A percentile compares a stretch with the other conserved stretches of the same genome.
Conservation (phyloP, 73 alveolate species). For the Uronychia binucleata region DNA sequence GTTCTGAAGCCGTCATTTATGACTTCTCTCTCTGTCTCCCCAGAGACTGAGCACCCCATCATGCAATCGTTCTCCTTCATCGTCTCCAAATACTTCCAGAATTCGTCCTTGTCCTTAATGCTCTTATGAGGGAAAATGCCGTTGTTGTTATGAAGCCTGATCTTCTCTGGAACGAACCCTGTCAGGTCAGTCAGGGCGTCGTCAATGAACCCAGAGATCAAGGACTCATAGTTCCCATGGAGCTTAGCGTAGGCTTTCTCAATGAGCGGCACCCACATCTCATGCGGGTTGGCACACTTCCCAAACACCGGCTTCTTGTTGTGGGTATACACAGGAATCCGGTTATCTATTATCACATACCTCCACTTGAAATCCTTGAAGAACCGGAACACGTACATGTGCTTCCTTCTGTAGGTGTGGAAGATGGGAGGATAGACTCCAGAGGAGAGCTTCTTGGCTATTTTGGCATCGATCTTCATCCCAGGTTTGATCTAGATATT, state of each 20-base stretch:
- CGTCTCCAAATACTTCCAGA: constrained; percentile 60
- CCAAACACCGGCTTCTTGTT: constrained; percentile 83
- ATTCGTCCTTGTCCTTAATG: constrained; percentile 66
- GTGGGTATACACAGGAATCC: constrained; percentile 77
- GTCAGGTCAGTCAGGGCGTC: constrained; percentile 97
- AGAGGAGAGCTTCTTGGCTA: constrained; percentile 66
- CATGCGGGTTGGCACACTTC: constrained; percentile 81
- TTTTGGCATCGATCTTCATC: constrained; percentile 65
- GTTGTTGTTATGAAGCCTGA: constrained; percentile 61
- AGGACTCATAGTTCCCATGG: constrained; percentile 91
- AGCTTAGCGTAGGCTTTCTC: constrained; percentile 99
- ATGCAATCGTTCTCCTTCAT: constrained; percentile 71
- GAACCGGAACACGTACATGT: constrained; percentile 94
- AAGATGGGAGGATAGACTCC: constrained; percentile 99
- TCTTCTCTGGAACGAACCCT: constrained; percentile 94
- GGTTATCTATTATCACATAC: constrained; percentile 86
- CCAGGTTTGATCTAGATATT: constrained; percentile 61
- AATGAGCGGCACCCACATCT: constrained; percentile 96
- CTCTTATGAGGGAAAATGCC: constrained; percentile 61
- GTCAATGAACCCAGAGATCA: constrained; percentile 96
- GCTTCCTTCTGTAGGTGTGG: constrained; percentile 87
- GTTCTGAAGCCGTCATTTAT: constrained; percentile 85
- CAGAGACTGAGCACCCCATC: constrained; percentile 90
- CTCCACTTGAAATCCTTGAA: constrained; percentile 92
- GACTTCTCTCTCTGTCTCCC: constrained; percentile 89